These are phyloP conservation scores for Mesostigma viride DNA, from an alignment of 139 green algal species.

Conservation along the genomic window DNA sequence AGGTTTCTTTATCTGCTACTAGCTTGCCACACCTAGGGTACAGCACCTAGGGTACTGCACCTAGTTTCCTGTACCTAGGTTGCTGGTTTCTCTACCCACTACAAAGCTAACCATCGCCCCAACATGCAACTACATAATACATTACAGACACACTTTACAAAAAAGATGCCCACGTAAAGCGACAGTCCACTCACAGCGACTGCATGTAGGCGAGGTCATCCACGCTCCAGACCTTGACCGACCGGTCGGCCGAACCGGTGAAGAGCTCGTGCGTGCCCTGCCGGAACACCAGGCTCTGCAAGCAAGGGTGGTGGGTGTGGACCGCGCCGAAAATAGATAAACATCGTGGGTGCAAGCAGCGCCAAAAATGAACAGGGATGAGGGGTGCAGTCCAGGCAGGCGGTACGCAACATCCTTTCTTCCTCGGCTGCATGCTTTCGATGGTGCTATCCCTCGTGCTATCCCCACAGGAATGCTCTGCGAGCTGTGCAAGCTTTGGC, in stretches of 20 bases:
- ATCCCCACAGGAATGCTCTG: too few species aligned
- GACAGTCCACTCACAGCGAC: slow-evolving; percentile 82
- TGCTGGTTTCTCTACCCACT: too few species aligned
- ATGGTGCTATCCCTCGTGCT: too few species aligned
- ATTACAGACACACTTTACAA: too few species aligned
- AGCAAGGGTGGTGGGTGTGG: too few species aligned
- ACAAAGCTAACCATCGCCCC: neutral
- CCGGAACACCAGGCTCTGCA: slow-evolving; percentile 60
- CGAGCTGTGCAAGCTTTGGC: too few species aligned
- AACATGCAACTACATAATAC: neutral
- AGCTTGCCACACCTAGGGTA: too few species aligned
- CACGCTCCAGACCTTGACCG: slow-evolving; percentile 86
- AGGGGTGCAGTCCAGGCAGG: neutral
- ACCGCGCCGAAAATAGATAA: neutral
- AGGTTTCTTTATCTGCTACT: too few species aligned
- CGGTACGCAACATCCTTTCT: neutral
- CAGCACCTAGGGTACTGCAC: too few species aligned
- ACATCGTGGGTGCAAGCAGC: neutral
- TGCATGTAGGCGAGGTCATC: slow-evolving; percentile 90
- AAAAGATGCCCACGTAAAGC: too few species aligned
- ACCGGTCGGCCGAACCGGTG: slow-evolving; percentile 53
- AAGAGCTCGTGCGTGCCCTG: slow-evolving; percentile 69
- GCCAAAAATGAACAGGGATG: neutral
- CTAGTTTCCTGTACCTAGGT: too few species aligned
- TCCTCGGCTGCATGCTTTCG: too few species aligned